A percentile compares a stretch with the other conserved stretches of the same genome.
phyloP scores from a whole-genome alignment of 2,329 filamentous ascomycete genomes.

The Ophiostoma montium region DNA sequence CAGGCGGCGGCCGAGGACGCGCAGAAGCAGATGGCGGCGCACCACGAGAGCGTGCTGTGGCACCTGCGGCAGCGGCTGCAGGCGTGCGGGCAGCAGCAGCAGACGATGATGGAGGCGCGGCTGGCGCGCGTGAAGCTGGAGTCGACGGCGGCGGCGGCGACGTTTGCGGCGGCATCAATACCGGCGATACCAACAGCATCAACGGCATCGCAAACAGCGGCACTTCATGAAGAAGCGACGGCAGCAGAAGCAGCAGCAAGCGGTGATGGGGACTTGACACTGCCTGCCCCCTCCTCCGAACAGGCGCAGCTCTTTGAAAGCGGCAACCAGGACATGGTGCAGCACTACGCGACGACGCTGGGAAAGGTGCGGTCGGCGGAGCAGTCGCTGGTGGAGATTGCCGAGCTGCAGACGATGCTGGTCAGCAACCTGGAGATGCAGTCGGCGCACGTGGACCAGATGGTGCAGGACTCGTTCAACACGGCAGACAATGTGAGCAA shows the following conservation, averaged over 20 bases:
- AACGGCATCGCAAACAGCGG: conserved; percentile 20
- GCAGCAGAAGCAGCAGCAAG: background rate
- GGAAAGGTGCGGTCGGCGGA: conserved; percentile 92
- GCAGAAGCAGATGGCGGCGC: conserved; percentile 49
- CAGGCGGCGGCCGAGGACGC: conserved; percentile 59
- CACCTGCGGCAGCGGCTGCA: conserved; percentile 64
- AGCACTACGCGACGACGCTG: conserved; percentile 85
- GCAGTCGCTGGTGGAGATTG: conserved; percentile 81
- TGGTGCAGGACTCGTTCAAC: conserved; percentile 66
- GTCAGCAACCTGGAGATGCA: conserved; percentile 76
- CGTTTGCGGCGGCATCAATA: background rate
- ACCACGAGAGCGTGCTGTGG: conserved; percentile 75
- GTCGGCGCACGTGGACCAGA: conserved; percentile 74
- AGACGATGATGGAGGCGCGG: conserved; percentile 84
- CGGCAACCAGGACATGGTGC: conserved; percentile 84
- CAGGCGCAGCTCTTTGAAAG: conserved; percentile 88
- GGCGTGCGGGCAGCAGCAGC: conserved; percentile 62
- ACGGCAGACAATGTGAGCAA: conserved; percentile 78
- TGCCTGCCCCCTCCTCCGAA: conserved; percentile 48
- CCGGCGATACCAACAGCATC: conserved; percentile 2
- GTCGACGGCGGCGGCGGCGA: conserved; percentile 23
- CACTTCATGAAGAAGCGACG: background rate
- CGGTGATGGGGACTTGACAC: conserved; percentile 18
- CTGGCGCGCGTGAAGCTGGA: conserved; percentile 76
- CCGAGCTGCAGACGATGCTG: conserved; percentile 78